Evolutionary conservation across 352 stramenopile genomes (phyloP).

Genomic region (Pythium diclinum): DNA sequence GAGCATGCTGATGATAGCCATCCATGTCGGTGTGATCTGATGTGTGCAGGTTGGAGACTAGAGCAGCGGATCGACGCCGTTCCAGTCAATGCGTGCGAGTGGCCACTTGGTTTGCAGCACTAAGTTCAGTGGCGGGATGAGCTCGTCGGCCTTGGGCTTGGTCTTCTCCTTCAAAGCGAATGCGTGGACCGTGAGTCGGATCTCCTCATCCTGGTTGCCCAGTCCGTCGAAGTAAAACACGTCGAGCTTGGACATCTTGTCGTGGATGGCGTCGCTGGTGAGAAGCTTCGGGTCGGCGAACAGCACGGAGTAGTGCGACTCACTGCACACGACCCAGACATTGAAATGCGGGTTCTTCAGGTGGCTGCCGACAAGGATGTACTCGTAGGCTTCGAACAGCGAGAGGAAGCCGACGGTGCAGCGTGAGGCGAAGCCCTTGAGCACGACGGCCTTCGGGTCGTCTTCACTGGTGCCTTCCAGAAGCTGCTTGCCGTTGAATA

Average conservation of each 20-base stretch:
- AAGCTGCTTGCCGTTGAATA: constrained; percentile 91
- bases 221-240: constrained; percentile 89
- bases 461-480: constrained; percentile 61
- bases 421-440: constrained; percentile 62
- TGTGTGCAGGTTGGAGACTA: constrained; percentile 21
- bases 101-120: constrained; percentile 90
- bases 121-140: constrained; percentile 84
- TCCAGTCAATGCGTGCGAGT: constrained; percentile 78
- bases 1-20: not conserved
- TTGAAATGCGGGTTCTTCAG: constrained; percentile 76
- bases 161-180: constrained; percentile 29
- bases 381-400: constrained; percentile 90
- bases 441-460: constrained; percentile 56
- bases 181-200: constrained; percentile 55
- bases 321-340: constrained; percentile 90
- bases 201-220: constrained; percentile 86
- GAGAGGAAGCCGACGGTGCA: constrained; percentile 85
- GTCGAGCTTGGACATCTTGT: constrained; percentile 46
- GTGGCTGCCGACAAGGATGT: constrained; percentile 77
- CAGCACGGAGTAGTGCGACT: constrained; percentile 91
- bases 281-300: constrained; percentile 48
- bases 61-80: constrained; percentile 82
- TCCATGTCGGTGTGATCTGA: not conserved
- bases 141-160: constrained; percentile 45
- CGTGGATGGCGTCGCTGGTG: constrained; percentile 23